A percentile compares a stretch with the other conserved stretches of the same genome.
phyloP scores from a whole-genome alignment of 2,329 filamentous ascomycete genomes.

The Botrytis paeoniae region DNA sequence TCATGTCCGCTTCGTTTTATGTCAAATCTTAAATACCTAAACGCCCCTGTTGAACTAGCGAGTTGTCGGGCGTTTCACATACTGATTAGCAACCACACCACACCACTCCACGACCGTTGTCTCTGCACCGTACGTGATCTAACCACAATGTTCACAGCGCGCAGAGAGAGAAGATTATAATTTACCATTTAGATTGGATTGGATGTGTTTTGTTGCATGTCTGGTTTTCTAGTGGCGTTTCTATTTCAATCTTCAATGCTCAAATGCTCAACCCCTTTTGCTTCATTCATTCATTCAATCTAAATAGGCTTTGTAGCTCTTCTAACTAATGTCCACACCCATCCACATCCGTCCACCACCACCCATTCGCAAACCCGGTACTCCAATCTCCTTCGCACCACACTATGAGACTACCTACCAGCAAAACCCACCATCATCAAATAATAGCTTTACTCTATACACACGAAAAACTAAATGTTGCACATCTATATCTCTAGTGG shows the following conservation, averaged over 20 bases:
- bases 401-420: neutral
- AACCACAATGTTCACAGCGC: neutral
- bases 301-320: neutral
- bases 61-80: neutral
- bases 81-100: neutral
- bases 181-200: neutral
- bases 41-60: neutral
- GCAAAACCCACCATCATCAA: neutral
- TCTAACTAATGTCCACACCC: neutral
- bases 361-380: neutral
- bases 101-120: neutral
- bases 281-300: neutral
- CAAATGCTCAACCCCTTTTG: neutral
- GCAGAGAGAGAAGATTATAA: neutral
- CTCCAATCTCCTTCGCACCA: neutral
- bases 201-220: neutral
- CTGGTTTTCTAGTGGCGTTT: neutral
- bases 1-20: neutral
- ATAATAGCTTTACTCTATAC: neutral
- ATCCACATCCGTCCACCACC: neutral
- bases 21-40: neutral
- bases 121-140: neutral
- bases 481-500: neutral
- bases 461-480: neutral
- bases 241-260: neutral